These are phyloP conservation scores for Ceratocystis colombiana DNA, from an alignment of 2,329 filamentous ascomycete genomes.

Conservation along the genomic window DNA sequence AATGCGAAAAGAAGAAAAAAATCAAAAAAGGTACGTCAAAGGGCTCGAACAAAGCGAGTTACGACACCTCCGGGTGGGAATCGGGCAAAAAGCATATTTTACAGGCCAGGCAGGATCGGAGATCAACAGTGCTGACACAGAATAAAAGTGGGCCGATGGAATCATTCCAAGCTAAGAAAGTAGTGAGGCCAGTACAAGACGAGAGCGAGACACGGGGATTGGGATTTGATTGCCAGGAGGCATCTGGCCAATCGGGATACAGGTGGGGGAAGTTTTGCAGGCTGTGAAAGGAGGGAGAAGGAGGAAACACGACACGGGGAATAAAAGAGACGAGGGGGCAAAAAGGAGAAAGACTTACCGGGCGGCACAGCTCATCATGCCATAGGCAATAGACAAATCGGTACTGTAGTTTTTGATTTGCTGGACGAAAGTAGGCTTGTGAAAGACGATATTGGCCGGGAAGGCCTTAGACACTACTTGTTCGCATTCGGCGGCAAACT, in stretches of 20 bases:
- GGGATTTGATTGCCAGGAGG: not conserved
- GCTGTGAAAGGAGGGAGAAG: conserved; percentile 24
- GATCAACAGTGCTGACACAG: conserved; percentile 16
- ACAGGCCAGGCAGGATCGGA: not conserved
- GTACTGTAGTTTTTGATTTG: conserved; percentile 48
- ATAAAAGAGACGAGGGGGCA: conserved; percentile 23
- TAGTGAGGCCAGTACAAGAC: not conserved
- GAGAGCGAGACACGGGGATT: not conserved
- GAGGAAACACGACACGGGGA: conserved; percentile 26
- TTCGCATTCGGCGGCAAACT: conserved; percentile 50
- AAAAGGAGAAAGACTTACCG: conserved; percentile 38
- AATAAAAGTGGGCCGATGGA: conserved; percentile 20
- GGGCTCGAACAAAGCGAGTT: not conserved
- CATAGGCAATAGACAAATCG: conserved; percentile 48
- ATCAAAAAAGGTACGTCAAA: not conserved
- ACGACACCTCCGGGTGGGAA: not conserved
- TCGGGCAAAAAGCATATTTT: not conserved
- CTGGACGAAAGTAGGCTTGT: conserved; percentile 52
- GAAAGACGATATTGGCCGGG: conserved; percentile 52
- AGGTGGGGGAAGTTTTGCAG: not conserved
- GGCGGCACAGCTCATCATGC: conserved; percentile 47
- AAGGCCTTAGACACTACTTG: conserved; percentile 51
- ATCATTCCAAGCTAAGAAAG: not conserved
- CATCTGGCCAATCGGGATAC: conserved; percentile 3
- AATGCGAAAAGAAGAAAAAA: not conserved